Evolutionary conservation across 352 stramenopile genomes (phyloP), one percentile per base, ranked within the genome.

Genomic region (Pythium apleroticum): DNA sequence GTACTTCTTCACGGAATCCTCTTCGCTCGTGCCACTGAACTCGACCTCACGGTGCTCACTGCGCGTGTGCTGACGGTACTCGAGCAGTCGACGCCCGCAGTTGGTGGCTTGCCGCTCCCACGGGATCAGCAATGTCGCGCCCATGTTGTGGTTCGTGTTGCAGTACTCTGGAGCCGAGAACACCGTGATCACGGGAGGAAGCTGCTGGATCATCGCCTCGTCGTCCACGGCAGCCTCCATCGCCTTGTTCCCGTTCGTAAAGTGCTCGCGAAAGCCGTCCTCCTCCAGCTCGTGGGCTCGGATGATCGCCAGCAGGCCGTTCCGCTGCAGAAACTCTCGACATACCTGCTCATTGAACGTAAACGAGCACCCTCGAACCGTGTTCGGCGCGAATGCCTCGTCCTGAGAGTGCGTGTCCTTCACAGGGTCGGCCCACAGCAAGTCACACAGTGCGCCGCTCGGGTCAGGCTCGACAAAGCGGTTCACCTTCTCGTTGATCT

Each of bases 391-490:
- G 76, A 84, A 95, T 4, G 43, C 43, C 20, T 71, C 65, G 22
- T 73, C 64, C 43, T 90, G 72, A 14, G 70, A 50, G 5, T 63
- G 57, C 9, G 69, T 58, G 4, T 86, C 78, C 70, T 98, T 99
- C 54, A 98, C 97, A 41, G 98, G 98, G 73, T 99, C 98, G n/a
- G 95, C 96, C 98, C 98, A 99, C 35, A 99, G 79, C 63, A 99
- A 81, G 77, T 99, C 98, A 71, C 98, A 99, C 19, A 99, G 72
- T 20, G 98, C 80, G 52, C 98, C 86, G n/a, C 74, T 87, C 8
- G 82, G 81, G 57, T 91, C 83, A 7, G 84, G 84, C 55, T 95
- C 86, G 63, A 89, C 81, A 64, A 93, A 93, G 20, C 84, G 84
- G 57, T 93, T 81, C 43, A 94, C 74, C 4, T 77, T 65, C 19